phyloP scores from a whole-genome alignment of 2,329 filamentous ascomycete genomes.

The Beauveria sp. region DNA sequence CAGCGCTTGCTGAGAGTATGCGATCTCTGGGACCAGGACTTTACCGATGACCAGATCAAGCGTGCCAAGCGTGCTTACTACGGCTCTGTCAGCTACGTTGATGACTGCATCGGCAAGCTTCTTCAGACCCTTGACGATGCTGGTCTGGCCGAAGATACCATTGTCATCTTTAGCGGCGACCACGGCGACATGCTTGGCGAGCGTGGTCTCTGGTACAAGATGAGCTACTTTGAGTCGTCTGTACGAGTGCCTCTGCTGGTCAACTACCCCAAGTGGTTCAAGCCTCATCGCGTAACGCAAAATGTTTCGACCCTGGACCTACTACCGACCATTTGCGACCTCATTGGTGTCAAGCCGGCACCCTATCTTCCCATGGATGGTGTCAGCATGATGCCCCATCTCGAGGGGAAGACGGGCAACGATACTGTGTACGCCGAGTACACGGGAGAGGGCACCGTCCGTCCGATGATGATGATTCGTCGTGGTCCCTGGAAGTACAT shows the following conservation, averaged over 20 bases:
- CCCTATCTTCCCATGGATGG: constrained; percentile 78
- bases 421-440: constrained; percentile 95
- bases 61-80: constrained; percentile 84
- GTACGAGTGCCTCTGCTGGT: constrained; percentile 83
- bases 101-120: constrained; percentile 82
- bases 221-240: constrained; percentile 91
- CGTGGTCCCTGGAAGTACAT: constrained; percentile 87
- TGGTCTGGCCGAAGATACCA: constrained; percentile 74
- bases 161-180: constrained; percentile 87
- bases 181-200: constrained; percentile 96
- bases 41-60: constrained; percentile 80
- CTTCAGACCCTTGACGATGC: constrained; percentile 72
- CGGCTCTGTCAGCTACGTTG: constrained; percentile 86
- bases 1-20: constrained; percentile 79
- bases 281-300: constrained; percentile 66
- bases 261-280: constrained; percentile 68
- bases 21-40: constrained; percentile 77
- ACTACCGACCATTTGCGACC: constrained; percentile 77
- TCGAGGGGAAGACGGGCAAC: constrained; percentile 56
- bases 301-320: constrained; percentile 91
- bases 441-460: constrained; percentile 84
- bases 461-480: constrained; percentile 89
- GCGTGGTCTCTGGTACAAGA: constrained; percentile 92
- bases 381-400: constrained; percentile 69
- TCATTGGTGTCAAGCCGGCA: constrained; percentile 65